Base-by-base conservation (phyloP, 306 rosid species). In the Cucurbita ficifolia region DNA sequence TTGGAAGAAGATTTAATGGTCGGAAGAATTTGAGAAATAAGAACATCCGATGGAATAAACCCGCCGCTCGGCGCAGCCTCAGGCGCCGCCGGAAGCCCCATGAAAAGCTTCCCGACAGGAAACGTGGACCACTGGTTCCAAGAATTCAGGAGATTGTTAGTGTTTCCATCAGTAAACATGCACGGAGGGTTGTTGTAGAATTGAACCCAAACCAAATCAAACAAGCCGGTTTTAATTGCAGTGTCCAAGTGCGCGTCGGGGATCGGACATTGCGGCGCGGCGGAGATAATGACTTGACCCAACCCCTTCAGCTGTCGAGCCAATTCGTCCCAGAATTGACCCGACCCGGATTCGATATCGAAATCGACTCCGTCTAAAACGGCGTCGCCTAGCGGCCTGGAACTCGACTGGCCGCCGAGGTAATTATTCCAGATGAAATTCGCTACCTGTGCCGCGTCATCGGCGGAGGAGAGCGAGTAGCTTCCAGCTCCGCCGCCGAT, bases 141-240 rank as follows among this genome's bases (percentile, higher is more conserved):
- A 0, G 93, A 54, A 6, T 8, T 78, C 5, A 79, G 11, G 8
- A 91, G 85, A 29, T 77, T 82, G 60, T 76, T 19, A 14, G 51
- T 57, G 58, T 84, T 77, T 0, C 83, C 84, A n/a, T 53, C 18
- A 40, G 55, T 61, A 22, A 80, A 91, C 2, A 82, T 85, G 62
- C 97, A 89, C 0, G 16, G 70, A 49, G 82, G 76, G 58, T 90
- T 90, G 83, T 90, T 90, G 77, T 86, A 90, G 79, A 90, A 90
- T 74, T 90, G 96, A 42, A 90, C 91, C 91, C 91, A 89, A 9
- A 89, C 89, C 14, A 58, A 79, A 54, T 87, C 89, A 60, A 89
- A 87, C 12, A 87, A 14, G 0, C 96, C 89, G 0, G 96, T 87
- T 40, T 75, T 52, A 7, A 89, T 79, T 0, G 96, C 89, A 0